A percentile compares a stretch with the other conserved stretches of the same genome.
Conservation (phyloP, 495 filamentous ascomycete species). For the Geopyxis carbonaria region DNA sequence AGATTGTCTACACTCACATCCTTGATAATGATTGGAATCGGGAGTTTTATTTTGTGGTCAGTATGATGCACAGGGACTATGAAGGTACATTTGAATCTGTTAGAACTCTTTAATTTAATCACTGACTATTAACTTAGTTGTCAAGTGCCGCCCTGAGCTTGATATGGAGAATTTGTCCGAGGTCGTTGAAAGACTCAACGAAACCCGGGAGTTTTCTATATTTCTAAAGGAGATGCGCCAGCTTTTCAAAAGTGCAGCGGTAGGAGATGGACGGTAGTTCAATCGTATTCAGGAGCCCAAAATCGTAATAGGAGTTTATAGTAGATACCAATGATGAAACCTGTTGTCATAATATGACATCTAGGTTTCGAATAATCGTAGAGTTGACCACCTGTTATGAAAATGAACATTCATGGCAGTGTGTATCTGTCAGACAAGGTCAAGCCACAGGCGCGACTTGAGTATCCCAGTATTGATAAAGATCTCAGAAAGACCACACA, state of each 20-base stretch:
- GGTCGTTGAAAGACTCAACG: slow-evolving; percentile 61
- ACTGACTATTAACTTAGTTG: slow-evolving; percentile 35
- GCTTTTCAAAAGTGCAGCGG: slow-evolving; percentile 44
- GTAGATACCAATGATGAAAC: no score
- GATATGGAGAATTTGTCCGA: slow-evolving; percentile 54
- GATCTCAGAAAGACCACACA: no score
- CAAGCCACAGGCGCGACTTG: no score
- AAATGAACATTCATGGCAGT: no score
- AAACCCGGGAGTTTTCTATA: slow-evolving; percentile 60
- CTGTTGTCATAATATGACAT: no score
- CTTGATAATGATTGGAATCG: slow-evolving; percentile 74
- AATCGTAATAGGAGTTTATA: no score
- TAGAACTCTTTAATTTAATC: neutral
- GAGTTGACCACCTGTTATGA: no score
- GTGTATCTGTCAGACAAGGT: no score
- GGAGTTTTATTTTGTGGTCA: slow-evolving; percentile 87
- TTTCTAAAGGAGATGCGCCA: slow-evolving; percentile 88
- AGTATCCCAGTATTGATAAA: no score
- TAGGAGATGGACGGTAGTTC: no score
- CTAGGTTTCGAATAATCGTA: no score
- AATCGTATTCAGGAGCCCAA: no score
- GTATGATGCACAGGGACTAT: slow-evolving; percentile 65
- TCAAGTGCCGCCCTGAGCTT: slow-evolving; percentile 59
- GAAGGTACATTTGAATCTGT: slow-evolving; percentile 9
- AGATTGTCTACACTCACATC: slow-evolving; percentile 80